These are phyloP conservation scores for Phoenix roebelenii DNA, from an alignment of 176 grass and related monocot species.

Conservation along the genomic window DNA sequence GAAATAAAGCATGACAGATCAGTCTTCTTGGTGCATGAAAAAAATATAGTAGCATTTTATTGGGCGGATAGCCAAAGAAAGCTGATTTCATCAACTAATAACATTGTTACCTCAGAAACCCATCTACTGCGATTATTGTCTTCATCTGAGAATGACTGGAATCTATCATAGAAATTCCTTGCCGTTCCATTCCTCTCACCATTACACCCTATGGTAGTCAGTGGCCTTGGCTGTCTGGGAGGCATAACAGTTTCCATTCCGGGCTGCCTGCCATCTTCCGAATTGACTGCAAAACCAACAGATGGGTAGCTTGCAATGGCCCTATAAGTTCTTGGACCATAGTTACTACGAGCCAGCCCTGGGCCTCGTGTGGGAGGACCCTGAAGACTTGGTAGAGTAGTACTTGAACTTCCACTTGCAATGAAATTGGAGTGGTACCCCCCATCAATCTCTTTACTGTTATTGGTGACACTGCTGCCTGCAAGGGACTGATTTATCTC, in stretches of 20 bases:
- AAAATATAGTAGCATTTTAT: too few species aligned
- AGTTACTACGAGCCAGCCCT: background rate
- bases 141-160: background rate
- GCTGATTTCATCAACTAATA: background rate
- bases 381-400: too few species aligned
- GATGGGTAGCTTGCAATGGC: background rate
- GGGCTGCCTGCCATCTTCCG: background rate
- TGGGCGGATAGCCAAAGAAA: too few species aligned
- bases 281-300: background rate
- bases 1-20: slow-evolving; percentile 5
- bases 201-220: background rate
- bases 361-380: background rate
- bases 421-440: background rate
- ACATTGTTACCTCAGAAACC: slow-evolving; percentile 8
- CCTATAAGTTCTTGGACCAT: background rate
- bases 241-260: background rate
- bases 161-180: slow-evolving; percentile 3
- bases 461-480: background rate
- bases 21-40: too few species aligned
- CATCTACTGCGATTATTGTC: background rate
- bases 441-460: background rate
- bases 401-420: background rate
- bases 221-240: background rate
- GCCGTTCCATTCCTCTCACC: slow-evolving; percentile 1
- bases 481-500: background rate